These are phyloP conservation scores for Posidonia oceanica DNA, from an alignment of 116 monocot genomes.

Conservation along the genomic window DNA sequence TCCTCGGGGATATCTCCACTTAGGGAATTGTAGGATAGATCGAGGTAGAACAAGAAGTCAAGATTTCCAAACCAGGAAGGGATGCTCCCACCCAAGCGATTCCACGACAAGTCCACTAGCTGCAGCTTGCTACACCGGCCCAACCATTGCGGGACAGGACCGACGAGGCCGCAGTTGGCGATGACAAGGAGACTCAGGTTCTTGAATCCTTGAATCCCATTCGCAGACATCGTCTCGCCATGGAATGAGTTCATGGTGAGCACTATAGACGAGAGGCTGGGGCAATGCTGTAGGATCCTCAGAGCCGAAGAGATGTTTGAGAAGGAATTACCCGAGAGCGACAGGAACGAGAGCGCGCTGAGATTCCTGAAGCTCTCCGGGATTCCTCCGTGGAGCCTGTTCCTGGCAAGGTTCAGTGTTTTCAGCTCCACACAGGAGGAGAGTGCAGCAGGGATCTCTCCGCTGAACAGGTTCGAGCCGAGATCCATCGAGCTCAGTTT, in stretches of 20 bases:
- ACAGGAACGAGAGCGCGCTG: slow-evolving; percentile 37
- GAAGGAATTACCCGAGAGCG: slow-evolving; percentile 58
- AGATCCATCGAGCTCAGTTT: slow-evolving; percentile 45
- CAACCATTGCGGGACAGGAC: slow-evolving; percentile 55
- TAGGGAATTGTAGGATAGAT: slow-evolving; percentile 74
- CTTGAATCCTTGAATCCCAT: slow-evolving; percentile 39
- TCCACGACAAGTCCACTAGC: slow-evolving; percentile 85
- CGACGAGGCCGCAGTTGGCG: slow-evolving; percentile 49
- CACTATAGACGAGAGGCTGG: slow-evolving; percentile 41
- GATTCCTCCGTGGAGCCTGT: slow-evolving; percentile 48
- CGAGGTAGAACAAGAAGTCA: slow-evolving; percentile 61
- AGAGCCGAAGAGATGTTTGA: slow-evolving; percentile 46
- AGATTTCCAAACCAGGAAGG: slow-evolving; percentile 64
- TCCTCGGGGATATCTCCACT: slow-evolving; percentile 41
- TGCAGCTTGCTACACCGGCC: slow-evolving; percentile 28
- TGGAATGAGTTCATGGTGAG: slow-evolving; percentile 50
- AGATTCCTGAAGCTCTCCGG: slow-evolving; percentile 54
- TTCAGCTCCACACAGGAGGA: slow-evolving; percentile 41
- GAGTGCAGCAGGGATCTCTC: slow-evolving; percentile 34
- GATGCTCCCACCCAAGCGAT: slow-evolving; percentile 48
- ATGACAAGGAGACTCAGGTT: slow-evolving; percentile 47
- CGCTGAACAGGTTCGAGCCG: slow-evolving; percentile 36
- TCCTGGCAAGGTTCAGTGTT: slow-evolving; percentile 56
- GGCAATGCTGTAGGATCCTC: slow-evolving; percentile 40
- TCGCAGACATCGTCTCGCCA: slow-evolving; percentile 32